phyloP scores from a whole-genome alignment of 2,329 filamentous ascomycete genomes.

The Penicillium sp. region DNA sequence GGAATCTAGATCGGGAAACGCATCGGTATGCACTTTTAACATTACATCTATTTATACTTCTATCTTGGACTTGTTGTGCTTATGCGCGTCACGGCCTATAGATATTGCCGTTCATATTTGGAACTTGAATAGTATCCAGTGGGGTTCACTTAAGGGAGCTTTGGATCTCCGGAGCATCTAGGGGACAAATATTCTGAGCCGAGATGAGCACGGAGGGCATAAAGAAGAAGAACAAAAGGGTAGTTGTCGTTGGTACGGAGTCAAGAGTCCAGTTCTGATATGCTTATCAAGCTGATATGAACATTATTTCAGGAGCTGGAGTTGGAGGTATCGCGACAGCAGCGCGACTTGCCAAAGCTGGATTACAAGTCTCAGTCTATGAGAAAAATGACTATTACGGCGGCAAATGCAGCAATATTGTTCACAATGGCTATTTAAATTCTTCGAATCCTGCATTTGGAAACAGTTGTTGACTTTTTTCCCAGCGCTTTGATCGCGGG shows the following conservation, averaged over 20 bases:
- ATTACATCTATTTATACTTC: not conserved
- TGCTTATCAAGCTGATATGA: not conserved
- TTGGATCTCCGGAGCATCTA: not conserved
- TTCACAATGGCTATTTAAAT: not conserved
- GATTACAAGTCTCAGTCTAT: not conserved
- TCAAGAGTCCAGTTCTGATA: not conserved
- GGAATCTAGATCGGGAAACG: not conserved
- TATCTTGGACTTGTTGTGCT: not conserved
- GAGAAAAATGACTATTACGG: not conserved
- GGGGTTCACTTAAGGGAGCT: not conserved
- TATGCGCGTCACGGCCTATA: not conserved
- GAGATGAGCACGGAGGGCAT: not conserved
- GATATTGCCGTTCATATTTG: not conserved
- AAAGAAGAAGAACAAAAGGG: not conserved
- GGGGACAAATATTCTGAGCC: not conserved
- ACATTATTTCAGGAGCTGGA: not conserved
- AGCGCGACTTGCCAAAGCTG: not conserved
- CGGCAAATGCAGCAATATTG: not conserved
- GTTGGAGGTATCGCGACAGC: not conserved
- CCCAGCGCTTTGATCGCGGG: slow-evolving; percentile 8
- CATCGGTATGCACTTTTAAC: not conserved
- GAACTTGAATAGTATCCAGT: not conserved
- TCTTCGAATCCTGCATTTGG: not conserved
- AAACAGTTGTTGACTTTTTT: not conserved
- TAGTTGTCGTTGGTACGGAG: not conserved